phyloP scores from a whole-genome alignment of 257 asterid species.

The Jacaranda copaia region DNA sequence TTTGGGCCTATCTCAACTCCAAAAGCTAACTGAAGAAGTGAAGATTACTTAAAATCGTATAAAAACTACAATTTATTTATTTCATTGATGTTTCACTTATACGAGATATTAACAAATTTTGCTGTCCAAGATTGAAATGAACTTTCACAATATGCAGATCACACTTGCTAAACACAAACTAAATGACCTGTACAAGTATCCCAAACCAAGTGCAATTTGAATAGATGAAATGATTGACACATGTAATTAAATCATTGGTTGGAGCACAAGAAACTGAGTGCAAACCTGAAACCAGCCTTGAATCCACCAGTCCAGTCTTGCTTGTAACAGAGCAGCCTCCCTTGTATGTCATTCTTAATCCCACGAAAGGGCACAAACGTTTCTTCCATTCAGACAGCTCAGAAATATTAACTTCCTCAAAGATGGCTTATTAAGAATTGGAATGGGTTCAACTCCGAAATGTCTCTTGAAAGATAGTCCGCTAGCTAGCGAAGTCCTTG shows the following conservation, averaged over 20 bases:
- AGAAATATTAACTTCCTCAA: neutral
- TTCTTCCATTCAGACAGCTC: slow-evolving; percentile 65
- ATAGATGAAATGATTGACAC: neutral
- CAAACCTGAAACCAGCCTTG: slow-evolving; percentile 75
- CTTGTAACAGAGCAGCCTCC: slow-evolving; percentile 79
- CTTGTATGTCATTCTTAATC: slow-evolving; percentile 73
- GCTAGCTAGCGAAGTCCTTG: slow-evolving; percentile 29
- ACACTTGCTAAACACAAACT: neutral
- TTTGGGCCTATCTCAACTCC: too few relatives aligned
- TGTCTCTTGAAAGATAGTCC: neutral
- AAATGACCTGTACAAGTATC: neutral
- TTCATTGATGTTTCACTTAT: too few relatives aligned
- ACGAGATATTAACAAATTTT: neutral
- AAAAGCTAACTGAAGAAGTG: too few relatives aligned
- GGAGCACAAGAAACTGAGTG: neutral
- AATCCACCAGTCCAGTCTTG: slow-evolving; percentile 91
- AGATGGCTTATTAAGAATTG: neutral
- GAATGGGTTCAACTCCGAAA: slow-evolving; percentile 3
- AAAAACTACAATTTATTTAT: too few relatives aligned
- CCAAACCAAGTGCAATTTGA: slow-evolving; percentile 9
- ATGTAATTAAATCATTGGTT: neutral
- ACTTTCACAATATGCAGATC: slow-evolving; percentile 4
- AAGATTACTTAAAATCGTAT: too few relatives aligned
- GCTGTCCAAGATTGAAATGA: neutral
- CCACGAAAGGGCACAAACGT: slow-evolving; percentile 86